These are phyloP conservation scores for Eremochloa ophiuroides DNA, from an alignment of 176 grass and related monocot genomes.

Conservation along the genomic window DNA sequence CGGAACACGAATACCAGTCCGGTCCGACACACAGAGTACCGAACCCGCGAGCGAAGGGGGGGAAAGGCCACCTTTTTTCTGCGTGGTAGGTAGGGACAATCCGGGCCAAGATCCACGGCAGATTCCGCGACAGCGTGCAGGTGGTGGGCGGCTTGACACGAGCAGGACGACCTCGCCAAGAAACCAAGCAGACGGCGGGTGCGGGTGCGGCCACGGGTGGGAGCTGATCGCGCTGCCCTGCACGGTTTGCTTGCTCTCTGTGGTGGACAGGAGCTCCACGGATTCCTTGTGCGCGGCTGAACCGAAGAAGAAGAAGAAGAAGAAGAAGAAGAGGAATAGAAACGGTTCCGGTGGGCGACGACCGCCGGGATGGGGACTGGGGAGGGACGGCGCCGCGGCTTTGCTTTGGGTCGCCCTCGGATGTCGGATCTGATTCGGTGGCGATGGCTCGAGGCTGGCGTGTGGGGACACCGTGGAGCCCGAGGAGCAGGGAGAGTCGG, in stretches of 20 bases:
- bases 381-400: neutral
- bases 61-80: neutral
- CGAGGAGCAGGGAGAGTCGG: neutral
- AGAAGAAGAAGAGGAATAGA: neutral
- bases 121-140: neutral
- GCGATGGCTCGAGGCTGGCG: neutral
- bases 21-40: neutral
- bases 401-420: neutral
- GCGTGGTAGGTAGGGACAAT: neutral
- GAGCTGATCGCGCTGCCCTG: neutral
- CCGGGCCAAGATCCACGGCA: conserved; percentile 21
- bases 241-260: neutral
- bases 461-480: neutral
- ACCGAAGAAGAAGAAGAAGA: neutral
- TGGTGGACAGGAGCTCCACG: neutral
- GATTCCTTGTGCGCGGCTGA: neutral
- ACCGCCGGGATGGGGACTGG: neutral
- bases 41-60: neutral
- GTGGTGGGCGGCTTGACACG: neutral
- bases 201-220: no score
- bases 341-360: conserved; percentile 2
- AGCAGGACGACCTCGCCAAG: neutral
- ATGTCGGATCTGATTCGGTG: neutral
- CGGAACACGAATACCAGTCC: neutral
- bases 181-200: neutral